Conservation (phyloP, 2,329 filamentous ascomycete genomes). For the Aspergillus jensenii region DNA sequence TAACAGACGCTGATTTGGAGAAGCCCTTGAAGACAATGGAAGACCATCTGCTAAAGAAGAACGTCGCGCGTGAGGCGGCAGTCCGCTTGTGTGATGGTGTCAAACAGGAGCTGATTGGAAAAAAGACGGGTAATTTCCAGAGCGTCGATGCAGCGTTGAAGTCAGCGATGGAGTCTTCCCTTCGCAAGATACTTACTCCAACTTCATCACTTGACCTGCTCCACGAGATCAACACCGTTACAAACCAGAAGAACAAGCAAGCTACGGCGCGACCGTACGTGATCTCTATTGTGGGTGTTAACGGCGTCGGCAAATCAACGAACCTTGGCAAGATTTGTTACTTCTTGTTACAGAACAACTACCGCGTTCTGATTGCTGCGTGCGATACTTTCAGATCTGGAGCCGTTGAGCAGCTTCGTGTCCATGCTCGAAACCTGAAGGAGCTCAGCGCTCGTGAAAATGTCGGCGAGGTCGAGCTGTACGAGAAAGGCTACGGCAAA, state of each 20-base stretch:
- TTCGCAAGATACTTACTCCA: slow-evolving; percentile 93
- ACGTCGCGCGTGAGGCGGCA: slow-evolving; percentile 91
- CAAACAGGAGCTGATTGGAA: slow-evolving; percentile 82
- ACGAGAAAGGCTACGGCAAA: slow-evolving; percentile 96
- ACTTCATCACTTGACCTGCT: slow-evolving; percentile 93
- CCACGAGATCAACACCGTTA: slow-evolving; percentile 83
- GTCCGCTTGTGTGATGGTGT: slow-evolving; percentile 88
- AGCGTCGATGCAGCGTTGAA: slow-evolving; percentile 80
- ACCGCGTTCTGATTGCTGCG: slow-evolving; percentile 89
- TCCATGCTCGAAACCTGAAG: slow-evolving; percentile 90
- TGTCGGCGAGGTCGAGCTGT: slow-evolving; percentile 78
- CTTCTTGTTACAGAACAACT: slow-evolving; percentile 95
- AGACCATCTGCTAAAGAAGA: slow-evolving; percentile 90
- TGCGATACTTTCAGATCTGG: slow-evolving; percentile 97
- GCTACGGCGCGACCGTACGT: slow-evolving; percentile 79
- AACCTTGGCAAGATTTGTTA: slow-evolving; percentile 98
- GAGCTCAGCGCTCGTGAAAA: slow-evolving; percentile 84
- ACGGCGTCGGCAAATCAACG: slow-evolving; percentile 96
- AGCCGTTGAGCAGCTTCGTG: slow-evolving; percentile 92
- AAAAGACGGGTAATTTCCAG: slow-evolving; percentile 91
- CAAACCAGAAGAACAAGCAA: slow-evolving; percentile 63
- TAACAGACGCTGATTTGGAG: slow-evolving; percentile 84
- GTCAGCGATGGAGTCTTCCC: slow-evolving; percentile 83
- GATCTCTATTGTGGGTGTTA: slow-evolving; percentile 97
- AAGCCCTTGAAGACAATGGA: slow-evolving; percentile 96